phyloP scores from a whole-genome alignment of 2,329 filamentous ascomycete genomes.

The Calonectria pseudoreteaudii region DNA sequence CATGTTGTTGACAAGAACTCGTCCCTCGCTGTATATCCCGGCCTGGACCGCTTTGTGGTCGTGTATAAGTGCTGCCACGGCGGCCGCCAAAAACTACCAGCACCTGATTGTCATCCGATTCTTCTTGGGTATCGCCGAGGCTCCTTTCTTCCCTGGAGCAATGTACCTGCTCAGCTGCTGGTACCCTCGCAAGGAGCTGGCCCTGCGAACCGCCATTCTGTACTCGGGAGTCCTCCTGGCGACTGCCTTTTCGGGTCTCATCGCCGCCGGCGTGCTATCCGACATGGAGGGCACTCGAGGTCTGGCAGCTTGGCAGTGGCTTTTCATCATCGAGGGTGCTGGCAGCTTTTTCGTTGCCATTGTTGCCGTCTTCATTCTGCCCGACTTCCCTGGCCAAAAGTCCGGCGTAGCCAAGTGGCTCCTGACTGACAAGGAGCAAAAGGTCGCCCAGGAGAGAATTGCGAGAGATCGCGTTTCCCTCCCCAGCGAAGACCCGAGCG shows the following conservation, averaged over 20 bases:
- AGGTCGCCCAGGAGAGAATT: constrained; percentile 30
- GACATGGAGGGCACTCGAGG: constrained; percentile 54
- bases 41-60: constrained; percentile 38
- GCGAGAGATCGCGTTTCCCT: constrained; percentile 37
- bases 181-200: constrained; percentile 42
- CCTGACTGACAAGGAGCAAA: constrained; percentile 20
- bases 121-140: constrained; percentile 39
- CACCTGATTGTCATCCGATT: constrained; percentile 31
- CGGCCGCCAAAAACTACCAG: constrained; percentile 23
- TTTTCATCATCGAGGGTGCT: constrained; percentile 69
- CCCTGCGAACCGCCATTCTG: constrained; percentile 37
- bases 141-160: constrained; percentile 34
- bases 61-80: constrained; percentile 34
- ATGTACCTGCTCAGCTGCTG: constrained; percentile 34
- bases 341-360: constrained; percentile 40
- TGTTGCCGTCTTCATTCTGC: constrained; percentile 26
- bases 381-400: constrained; percentile 29
- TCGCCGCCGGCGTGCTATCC: constrained; percentile 47
- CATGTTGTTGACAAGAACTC: constrained; percentile 30
- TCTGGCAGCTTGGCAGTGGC: constrained; percentile 64
- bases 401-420: constrained; percentile 27
- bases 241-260: constrained; percentile 37
- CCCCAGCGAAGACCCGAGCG: constrained; percentile 21
- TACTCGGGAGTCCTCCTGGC: constrained; percentile 38
- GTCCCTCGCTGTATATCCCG: constrained; percentile 33